Base-by-base conservation (phyloP, 768 basidiomycete genomes). In the Suillus subaureus region DNA sequence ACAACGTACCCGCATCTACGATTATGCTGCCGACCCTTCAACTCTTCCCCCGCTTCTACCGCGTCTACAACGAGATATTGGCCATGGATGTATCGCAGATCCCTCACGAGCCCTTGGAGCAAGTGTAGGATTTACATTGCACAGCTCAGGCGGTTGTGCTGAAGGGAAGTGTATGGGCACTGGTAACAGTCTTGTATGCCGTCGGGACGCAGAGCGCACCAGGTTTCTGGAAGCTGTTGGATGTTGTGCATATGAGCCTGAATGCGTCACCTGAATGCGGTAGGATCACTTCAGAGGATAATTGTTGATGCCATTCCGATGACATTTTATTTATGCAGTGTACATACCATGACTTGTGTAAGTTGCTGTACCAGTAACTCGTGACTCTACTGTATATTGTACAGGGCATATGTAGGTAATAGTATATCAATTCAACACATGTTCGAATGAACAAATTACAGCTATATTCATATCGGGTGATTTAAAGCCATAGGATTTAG, bases 1-100 rank as follows among this genome's bases (percentile, higher is more conserved):
- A 1, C 89, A 91, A 67, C 83, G 83, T 23, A 76, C 80, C 65
- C 85, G 83, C n/a, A 80, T 91, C 37, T 85, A 79, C 67, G 75
- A 77, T 28, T 88, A 85, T 67, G 87, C 87, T 2, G 81, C 85
- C 5, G 77, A 80, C 21, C 66, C 77, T 1, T 67, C 76, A 3
- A 89, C 88, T 3, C 81, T 89, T 28, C 88, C 87, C 2, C 74
- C 69, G 16, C 69, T 80, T 4, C 74, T 78, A 11, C 79, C 81
- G 40, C 68, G 70, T 47, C 71, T 80, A 28, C 75, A 71, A 11
- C 67, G 67, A 51, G 68, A 69, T 56, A 31, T 63, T 9, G 64
- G 70, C 26, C 72, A 61, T 21, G 69, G 43, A 16, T 69, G 70
- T 61, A 40, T 72, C 26, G 64, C 68, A 51, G 72, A 77, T 15